phyloP scores from a whole-genome alignment of 495 filamentous ascomycete species.

The Aspergillus kassunensis region DNA sequence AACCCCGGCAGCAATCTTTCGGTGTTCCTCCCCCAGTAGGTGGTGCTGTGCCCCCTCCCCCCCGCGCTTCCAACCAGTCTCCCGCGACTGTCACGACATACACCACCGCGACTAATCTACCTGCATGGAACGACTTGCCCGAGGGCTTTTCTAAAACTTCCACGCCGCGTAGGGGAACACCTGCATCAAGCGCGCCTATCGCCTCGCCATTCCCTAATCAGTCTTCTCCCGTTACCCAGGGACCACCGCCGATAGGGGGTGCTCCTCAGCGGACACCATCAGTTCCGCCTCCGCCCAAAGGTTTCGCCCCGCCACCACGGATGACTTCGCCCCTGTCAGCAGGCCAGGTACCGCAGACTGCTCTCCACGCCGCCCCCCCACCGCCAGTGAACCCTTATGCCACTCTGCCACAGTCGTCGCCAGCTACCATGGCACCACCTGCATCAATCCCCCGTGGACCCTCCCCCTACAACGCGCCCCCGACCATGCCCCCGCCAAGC shows the following conservation, averaged over 20 bases:
- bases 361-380: conserved; percentile 37
- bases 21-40: conserved; percentile 36
- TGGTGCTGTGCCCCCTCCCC: conserved; percentile 52
- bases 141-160: conserved; percentile 73
- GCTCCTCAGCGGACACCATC: conserved; percentile 43
- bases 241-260: conserved; percentile 34
- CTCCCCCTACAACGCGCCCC: conserved; percentile 87
- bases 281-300: conserved; percentile 53
- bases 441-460: conserved; percentile 66
- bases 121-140: conserved; percentile 93
- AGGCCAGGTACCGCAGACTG: conserved; percentile 40
- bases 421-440: conserved; percentile 38
- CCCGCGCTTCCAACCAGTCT: conserved; percentile 54
- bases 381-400: conserved; percentile 71
- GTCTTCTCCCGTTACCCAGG: conserved; percentile 50
- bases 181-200: conserved; percentile 54
- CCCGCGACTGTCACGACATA: conserved; percentile 60
- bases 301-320: conserved; percentile 47
- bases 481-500: conserved; percentile 64
- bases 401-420: conserved; percentile 40
- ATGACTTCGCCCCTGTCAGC: conserved; percentile 49
- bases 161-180: conserved; percentile 65
- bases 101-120: conserved; percentile 62
- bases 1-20: conserved; percentile 45
- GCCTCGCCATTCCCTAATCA: conserved; percentile 67